phyloP scores from a whole-genome alignment of 306 rosid genomes.

The Gynostemma pentaphyllum region DNA sequence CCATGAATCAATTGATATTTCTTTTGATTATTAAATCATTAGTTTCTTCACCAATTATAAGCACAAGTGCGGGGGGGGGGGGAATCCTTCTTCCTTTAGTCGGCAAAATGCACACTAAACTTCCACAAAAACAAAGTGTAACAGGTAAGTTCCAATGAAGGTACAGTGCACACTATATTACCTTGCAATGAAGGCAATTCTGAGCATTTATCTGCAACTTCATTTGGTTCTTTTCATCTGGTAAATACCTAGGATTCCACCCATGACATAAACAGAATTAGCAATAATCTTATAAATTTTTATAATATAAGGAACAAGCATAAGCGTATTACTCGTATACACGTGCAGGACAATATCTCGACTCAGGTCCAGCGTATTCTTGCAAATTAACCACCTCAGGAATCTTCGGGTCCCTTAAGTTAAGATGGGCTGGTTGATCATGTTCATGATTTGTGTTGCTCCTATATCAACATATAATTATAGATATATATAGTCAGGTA shows the following conservation, averaged over 20 bases:
- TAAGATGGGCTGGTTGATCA: constrained; percentile 93
- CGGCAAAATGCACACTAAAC: background rate
- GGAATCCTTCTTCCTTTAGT: background rate
- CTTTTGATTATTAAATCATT: too few species aligned
- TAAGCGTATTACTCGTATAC: constrained; percentile 66
- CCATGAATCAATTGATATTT: too few species aligned
- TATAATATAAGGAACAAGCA: background rate
- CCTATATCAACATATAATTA: constrained; percentile 23
- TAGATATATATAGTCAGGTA: background rate
- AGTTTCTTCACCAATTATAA: too few species aligned
- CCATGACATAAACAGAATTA: background rate
- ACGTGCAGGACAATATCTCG: constrained; percentile 88
- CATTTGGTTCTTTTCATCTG: constrained; percentile 46
- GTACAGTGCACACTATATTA: constrained; percentile 12
- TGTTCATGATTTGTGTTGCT: constrained; percentile 98
- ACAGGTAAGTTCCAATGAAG: background rate
- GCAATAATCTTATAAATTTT: background rate
- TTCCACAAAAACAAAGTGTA: background rate
- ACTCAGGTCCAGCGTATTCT: constrained; percentile 67
- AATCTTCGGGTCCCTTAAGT: constrained; percentile 55
- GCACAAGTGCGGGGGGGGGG: background rate
- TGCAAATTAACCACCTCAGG: constrained; percentile 70
- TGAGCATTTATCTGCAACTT: constrained; percentile 91
- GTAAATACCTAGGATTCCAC: constrained; percentile 39
- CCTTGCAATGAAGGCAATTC: constrained; percentile 96